Percentiles rank a stretch among this genome's conserved stretches.
These are phyloP conservation scores for Udeniomyces megalosporus DNA, from an alignment of 768 basidiomycete genomes.

Conservation along the genomic window DNA sequence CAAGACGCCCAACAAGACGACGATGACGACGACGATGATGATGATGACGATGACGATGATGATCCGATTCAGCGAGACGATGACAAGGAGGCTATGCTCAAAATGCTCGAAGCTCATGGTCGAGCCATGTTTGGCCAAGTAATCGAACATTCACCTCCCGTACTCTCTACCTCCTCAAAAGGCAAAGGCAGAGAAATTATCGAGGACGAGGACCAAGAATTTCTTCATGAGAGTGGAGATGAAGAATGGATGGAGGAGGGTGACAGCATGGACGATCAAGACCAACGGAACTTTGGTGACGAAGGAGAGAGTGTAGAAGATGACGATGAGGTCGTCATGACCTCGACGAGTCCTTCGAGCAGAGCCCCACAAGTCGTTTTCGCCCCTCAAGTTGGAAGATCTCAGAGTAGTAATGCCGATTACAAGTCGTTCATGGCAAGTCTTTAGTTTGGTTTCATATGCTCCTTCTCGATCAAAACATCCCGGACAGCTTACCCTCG, in stretches of 20 bases:
- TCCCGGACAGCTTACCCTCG: not conserved
- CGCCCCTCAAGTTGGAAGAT: too few relatives aligned
- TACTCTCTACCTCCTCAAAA: constrained; percentile 14
- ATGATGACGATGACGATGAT: constrained; percentile 14
- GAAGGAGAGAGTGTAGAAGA: not conserved
- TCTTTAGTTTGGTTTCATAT: not conserved
- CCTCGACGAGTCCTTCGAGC: too few relatives aligned
- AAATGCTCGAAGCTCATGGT: constrained; percentile 26
- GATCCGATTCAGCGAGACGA: constrained; percentile 5
- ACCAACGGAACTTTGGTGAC: not conserved
- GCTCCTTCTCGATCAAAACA: not conserved
- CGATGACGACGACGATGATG: not conserved
- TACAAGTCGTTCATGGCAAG: constrained; percentile 28
- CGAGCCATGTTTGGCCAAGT: constrained; percentile 26
- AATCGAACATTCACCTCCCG: constrained; percentile 5
- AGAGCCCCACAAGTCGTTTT: too few relatives aligned
- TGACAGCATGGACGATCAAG: not conserved
- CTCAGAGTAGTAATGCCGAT: constrained; percentile 22
- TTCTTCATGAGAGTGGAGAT: constrained; percentile 17
- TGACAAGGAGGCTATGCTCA: constrained; percentile 22
- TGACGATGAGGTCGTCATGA: too few relatives aligned
- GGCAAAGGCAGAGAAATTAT: constrained; percentile 6
- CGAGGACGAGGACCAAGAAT: not conserved
- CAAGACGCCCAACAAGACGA: too few relatives aligned
- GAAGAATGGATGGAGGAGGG: not conserved